Evolutionary conservation across 2,329 filamentous ascomycete species (phyloP).

Genomic region (Exserohilum rostratum): DNA sequence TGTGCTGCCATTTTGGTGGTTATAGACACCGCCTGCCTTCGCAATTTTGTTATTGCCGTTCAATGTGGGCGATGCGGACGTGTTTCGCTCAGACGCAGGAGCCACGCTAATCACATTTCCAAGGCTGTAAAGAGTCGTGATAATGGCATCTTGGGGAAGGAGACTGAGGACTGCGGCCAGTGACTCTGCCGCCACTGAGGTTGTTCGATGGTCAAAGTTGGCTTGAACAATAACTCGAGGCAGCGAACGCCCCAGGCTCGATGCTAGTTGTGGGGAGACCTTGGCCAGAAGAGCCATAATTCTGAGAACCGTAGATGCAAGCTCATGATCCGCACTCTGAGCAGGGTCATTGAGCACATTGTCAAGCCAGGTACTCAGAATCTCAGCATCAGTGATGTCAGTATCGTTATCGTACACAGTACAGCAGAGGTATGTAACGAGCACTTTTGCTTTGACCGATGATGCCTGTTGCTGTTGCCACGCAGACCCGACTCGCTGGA

Average conservation of each 20-base stretch:
- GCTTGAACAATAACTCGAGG: slow-evolving; percentile 89
- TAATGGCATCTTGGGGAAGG: slow-evolving; percentile 89
- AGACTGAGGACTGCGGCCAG: slow-evolving; percentile 80
- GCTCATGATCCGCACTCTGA: slow-evolving; percentile 79
- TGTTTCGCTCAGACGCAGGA: slow-evolving; percentile 57
- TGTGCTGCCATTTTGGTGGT: slow-evolving; percentile 70
- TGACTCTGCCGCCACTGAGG: slow-evolving; percentile 80
- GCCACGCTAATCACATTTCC: slow-evolving; percentile 89
- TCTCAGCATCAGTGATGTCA: slow-evolving; percentile 75
- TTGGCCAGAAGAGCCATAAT: slow-evolving; percentile 82
- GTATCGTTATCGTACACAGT: slow-evolving; percentile 73
- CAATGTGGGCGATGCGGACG: slow-evolving; percentile 52
- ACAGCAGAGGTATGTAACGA: slow-evolving; percentile 87
- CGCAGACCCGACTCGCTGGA: slow-evolving; percentile 76
- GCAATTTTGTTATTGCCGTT: slow-evolving; percentile 59
- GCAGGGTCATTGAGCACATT: slow-evolving; percentile 76
- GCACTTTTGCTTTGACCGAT: slow-evolving; percentile 79
- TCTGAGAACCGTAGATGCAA: slow-evolving; percentile 80
- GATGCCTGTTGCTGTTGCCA: slow-evolving; percentile 88
- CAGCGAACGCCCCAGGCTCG: slow-evolving; percentile 77
- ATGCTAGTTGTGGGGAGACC: slow-evolving; percentile 73
- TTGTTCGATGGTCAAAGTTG: slow-evolving; percentile 69
- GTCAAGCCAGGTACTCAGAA: slow-evolving; percentile 84
- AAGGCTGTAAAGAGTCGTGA: slow-evolving; percentile 94
- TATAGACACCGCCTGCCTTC: slow-evolving; percentile 42